These are phyloP conservation scores for Hypoxylon rickii DNA, from an alignment of 495 filamentous ascomycete genomes.

Conservation along the genomic window DNA sequence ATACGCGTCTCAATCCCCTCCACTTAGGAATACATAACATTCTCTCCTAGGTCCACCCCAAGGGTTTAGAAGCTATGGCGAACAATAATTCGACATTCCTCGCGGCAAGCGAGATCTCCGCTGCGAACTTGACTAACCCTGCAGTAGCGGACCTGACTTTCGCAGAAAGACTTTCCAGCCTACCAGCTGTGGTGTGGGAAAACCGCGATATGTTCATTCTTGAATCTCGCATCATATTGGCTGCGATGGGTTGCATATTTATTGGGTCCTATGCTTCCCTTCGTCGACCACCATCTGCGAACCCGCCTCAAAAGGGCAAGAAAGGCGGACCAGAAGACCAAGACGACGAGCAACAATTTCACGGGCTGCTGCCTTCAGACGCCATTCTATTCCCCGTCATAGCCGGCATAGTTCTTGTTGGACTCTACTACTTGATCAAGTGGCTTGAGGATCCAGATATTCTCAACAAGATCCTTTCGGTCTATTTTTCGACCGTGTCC, in stretches of 20 bases:
- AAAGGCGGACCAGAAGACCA: conserved; percentile 53
- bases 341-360: conserved; percentile 68
- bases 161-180: conserved; percentile 23
- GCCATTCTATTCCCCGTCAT: conserved; percentile 86
- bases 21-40: neutral
- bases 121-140: conserved; percentile 22
- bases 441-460: conserved; percentile 81
- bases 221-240: conserved; percentile 45
- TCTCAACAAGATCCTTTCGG: conserved; percentile 81
- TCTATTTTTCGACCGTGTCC: conserved; percentile 82
- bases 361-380: conserved; percentile 78
- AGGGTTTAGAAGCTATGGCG: conserved; percentile 17
- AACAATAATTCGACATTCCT: conserved; percentile 26
- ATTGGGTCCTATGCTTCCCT: conserved; percentile 56
- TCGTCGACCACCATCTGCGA: conserved; percentile 78
- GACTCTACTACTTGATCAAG: conserved; percentile 87
- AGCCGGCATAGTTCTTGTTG: conserved; percentile 72
- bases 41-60: neutral
- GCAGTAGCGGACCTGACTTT: conserved; percentile 17
- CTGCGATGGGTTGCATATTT: conserved; percentile 50
- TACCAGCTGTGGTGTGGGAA: conserved; percentile 51
- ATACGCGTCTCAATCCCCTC: neutral
- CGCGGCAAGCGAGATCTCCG: conserved; percentile 26
- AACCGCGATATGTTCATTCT: conserved; percentile 59
- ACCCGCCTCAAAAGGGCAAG: conserved; percentile 56